Percentiles rank a stretch among this genome's conserved stretches.
phyloP scores from a whole-genome alignment of 202 grass and related monocot species.

The Miscanthus sacchariflorus region DNA sequence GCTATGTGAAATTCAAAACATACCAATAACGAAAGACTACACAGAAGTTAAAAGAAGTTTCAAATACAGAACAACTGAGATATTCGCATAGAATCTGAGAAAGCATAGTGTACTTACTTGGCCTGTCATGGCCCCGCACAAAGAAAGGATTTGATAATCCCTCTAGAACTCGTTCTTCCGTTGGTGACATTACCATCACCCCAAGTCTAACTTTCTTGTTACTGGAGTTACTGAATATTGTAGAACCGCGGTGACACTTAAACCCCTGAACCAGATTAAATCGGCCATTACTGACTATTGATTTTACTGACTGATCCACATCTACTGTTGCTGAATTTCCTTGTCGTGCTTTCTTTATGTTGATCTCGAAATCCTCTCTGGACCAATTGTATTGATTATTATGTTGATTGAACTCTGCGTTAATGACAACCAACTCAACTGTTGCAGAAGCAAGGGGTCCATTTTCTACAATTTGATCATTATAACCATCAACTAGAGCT shows the following conservation, averaged over 20 bases:
- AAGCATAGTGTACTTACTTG: not conserved
- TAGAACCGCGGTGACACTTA: not conserved
- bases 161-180: not conserved
- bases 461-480: not conserved
- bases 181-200: not conserved
- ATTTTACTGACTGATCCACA: not conserved
- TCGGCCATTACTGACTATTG: not conserved
- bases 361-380: not conserved
- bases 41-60: not conserved
- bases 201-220: constrained; percentile 18
- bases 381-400: not conserved
- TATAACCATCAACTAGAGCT: not conserved
- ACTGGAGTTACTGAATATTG: not conserved
- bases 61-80: not conserved
- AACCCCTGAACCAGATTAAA: not conserved
- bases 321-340: not conserved
- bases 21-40: not conserved
- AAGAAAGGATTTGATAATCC: constrained; percentile 9
- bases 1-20: not conserved
- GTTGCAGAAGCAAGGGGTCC: not conserved
- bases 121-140: not conserved
- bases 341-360: not conserved
- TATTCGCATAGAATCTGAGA: not conserved
- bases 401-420: constrained; percentile 10
- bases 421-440: not conserved